A percentile compares a stretch with the other conserved stretches of the same genome.
These are phyloP conservation scores for Meyerozyma guilliermondii DNA, from an alignment of 1,139 yeast genomes.

Conservation along the genomic window DNA sequence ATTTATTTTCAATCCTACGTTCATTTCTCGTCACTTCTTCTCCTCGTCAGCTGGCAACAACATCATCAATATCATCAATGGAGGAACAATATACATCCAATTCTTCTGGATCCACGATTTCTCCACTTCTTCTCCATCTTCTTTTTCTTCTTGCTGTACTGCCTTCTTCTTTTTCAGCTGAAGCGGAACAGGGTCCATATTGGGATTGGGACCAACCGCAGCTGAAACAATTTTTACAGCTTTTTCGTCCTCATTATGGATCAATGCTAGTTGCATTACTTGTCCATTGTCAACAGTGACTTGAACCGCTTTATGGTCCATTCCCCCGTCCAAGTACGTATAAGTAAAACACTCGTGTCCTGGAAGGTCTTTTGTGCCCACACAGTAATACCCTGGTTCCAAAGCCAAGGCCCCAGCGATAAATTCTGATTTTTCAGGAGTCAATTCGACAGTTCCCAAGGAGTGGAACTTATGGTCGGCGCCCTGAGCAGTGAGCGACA, in stretches of 20 bases:
- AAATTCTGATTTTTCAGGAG: not conserved
- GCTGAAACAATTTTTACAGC: conserved; percentile 6
- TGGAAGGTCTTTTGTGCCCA: conserved; percentile 26
- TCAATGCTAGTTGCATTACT: not conserved
- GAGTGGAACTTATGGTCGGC: not conserved
- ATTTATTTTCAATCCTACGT: no score
- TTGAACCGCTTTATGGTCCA: conserved; percentile 5
- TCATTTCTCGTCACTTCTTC: conserved; percentile 5
- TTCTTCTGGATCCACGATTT: conserved; percentile 50
- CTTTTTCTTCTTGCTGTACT: conserved; percentile 17
- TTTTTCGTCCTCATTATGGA: conserved; percentile 5
- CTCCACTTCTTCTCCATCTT: conserved; percentile 26
- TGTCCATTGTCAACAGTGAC: not conserved
- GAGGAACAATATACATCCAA: conserved; percentile 48
- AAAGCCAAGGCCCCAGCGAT: not conserved
- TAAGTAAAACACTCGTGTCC: conserved; percentile 30
- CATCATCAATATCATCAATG: conserved; percentile 29
- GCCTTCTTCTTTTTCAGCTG: conserved; percentile 12
- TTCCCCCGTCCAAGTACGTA: conserved; percentile 6
- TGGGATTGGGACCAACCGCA: conserved; percentile 26
- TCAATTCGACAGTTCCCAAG: not conserved
- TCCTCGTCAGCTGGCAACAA: conserved; percentile 22
- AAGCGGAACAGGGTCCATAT: conserved; percentile 13
- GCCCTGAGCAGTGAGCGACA: not conserved
- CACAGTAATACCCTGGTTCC: conserved; percentile 19